Evolutionary conservation across 768 basidiomycete species (phyloP), one percentile per base, ranked within the genome.

Genomic region (Kwoniella sp.): DNA sequence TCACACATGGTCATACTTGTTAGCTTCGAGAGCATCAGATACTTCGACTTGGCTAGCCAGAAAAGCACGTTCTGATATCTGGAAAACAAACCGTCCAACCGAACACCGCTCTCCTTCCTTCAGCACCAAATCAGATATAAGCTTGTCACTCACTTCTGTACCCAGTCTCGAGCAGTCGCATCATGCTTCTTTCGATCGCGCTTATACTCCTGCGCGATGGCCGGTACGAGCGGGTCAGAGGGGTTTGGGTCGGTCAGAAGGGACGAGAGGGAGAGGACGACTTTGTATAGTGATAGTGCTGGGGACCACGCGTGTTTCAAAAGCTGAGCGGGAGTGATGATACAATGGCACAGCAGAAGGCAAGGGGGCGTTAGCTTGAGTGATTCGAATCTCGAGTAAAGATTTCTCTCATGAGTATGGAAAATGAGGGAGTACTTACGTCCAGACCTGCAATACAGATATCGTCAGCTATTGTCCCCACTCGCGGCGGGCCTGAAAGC

Each of bases 301-400:
- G 93, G 93, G 0, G 91, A 93, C 93, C 93, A 97, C 73, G 91
- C 90, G 74, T 87, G 86, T 82, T 97, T 96, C 64, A 97, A 85
- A 56, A 95, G 92, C 81, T 96, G 90, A n/a, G 70, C 20, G 37
- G 34, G n/a, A 31, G 34, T 31, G 29, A 31, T 2, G 13, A 37
- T 13, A n/a, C n/a, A n/a, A n/a, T n/a, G n/a, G n/a, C n/a, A n/a
- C n/a, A n/a, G n/a, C n/a, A n/a, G n/a, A n/a, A n/a, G 55, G 90
- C 75, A 90, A 92, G 58, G 30, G 56, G n/a, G 30, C 59, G 45
- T 22, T 58, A 47, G 15, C 34, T 20, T 23, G n/a, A 5, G 26
- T 13, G 20, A 25, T 17, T n/a, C 9, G 8, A 52, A 9, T 52
- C 26, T 22, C 8, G 26, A n/a, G n/a, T n/a, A n/a, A 11, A 25